Conservation (phyloP, 768 basidiomycete species). For the Rhizopogon vulgaris region DNA sequence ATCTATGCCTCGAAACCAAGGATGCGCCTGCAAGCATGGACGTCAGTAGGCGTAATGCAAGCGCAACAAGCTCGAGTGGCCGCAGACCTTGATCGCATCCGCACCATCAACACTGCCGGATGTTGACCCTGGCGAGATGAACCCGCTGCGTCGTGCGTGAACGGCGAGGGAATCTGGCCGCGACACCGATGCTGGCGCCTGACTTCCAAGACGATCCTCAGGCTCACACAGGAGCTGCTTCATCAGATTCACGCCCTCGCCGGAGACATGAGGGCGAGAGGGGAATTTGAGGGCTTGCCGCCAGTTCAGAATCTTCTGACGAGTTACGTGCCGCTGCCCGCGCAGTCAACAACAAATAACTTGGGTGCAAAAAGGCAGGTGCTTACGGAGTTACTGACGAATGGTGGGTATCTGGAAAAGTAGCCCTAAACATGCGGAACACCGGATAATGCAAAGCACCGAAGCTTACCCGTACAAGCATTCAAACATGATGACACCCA, state of each 20-base stretch:
- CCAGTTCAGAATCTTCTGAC: constrained; percentile 98
- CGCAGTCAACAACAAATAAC: constrained; percentile 1
- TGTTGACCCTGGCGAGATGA: constrained; percentile 43
- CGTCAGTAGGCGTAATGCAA: constrained; percentile 14
- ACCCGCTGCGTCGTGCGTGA: constrained; percentile 70
- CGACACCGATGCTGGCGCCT: constrained; percentile 57
- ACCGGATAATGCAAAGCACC: constrained; percentile 20
- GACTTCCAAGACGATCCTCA: constrained; percentile 87
- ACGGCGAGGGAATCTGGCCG: constrained; percentile 75
- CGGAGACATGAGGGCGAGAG: constrained; percentile 72
- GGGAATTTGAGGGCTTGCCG: constrained; percentile 85
- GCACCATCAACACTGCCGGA: constrained; percentile 72
- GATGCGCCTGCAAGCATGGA: constrained; percentile 52
- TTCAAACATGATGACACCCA: constrained; percentile 96
- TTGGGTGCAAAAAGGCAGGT: constrained; percentile 2
- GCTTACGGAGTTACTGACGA: constrained; percentile 88
- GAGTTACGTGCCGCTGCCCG: constrained; percentile 78
- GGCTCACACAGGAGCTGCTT: constrained; percentile 89
- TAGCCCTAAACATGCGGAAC: constrained; percentile 11
- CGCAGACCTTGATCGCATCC: constrained; percentile 74
- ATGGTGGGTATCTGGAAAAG: constrained; percentile 76
- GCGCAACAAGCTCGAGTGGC: constrained; percentile 13
- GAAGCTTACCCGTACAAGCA: constrained; percentile 79
- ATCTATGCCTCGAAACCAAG: constrained; percentile 89
- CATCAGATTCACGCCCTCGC: constrained; percentile 85